Evolutionary conservation across 169 alveolate species (phyloP), one percentile per base, ranked within the genome.

Genomic region (Plasmodium ovale): DNA sequence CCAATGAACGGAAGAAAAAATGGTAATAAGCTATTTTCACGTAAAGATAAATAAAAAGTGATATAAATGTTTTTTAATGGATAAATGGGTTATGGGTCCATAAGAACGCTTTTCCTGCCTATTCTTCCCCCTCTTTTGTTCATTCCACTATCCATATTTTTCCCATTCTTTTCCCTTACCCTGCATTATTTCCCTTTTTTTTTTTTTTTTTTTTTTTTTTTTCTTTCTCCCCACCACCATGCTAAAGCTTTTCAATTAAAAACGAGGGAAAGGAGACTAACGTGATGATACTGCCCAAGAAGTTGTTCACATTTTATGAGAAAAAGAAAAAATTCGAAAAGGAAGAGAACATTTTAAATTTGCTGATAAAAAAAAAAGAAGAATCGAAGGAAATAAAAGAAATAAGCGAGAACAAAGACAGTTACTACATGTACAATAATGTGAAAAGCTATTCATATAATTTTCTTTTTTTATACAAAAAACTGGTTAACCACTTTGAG

Each of bases 311-410:
- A 14, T 79, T 64, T 64, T 79, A 64, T 16, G 82, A 65, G 4
- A 49, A 47, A 67, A 49, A 42, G 49, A 58, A 79, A 60, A 65
- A 65, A 10, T 35, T 79, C n/a, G 89, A 64, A 65, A 67, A 37
- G 14, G 89, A 79, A 58, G 82, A 79, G 53, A 79, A 79, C 44
- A 79, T 79, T 51, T 51, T 79, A 47, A 79, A 79, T 59, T 79
- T 79, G 79, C 42, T 79, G 25, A 42, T 67, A 64, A 79, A 79
- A 19, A 62, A 53, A 56, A 31, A 25, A 29, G 70, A 59, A 16
- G 74, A 65, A 25, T 19, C 54, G 21, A 49, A 42, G 14, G 71
- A 64, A 27, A 79, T 79, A 49, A 67, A 27, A 23, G 60, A 64
- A 64, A 58, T 79, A 56, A 79, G 31, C 25, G 89, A 79, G 65